Conservation (phyloP, 495 filamentous ascomycete genomes). For the Diplogelasinospora grovesii region DNA sequence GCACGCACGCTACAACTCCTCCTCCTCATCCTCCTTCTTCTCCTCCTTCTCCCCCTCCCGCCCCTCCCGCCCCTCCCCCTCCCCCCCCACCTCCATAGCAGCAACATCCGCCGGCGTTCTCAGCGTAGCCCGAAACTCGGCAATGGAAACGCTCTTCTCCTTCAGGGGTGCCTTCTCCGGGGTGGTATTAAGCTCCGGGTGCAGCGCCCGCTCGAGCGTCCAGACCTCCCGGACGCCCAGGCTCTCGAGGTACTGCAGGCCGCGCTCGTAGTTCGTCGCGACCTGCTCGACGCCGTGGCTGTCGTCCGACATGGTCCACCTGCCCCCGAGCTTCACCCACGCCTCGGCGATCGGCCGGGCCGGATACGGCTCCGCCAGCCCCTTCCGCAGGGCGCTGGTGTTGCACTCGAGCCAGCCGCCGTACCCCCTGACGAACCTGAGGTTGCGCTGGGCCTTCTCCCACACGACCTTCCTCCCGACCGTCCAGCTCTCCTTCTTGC, state of each 20-base stretch:
- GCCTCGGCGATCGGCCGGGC: conserved; percentile 71
- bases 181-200: conserved; percentile 6
- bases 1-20: too few species aligned
- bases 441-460: conserved; percentile 64
- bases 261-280: conserved; percentile 47
- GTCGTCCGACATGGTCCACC: conserved; percentile 85
- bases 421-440: conserved; percentile 61
- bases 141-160: conserved; percentile 27
- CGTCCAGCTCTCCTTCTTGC: conserved; percentile 23
- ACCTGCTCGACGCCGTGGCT: conserved; percentile 81
- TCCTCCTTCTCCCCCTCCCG: too few species aligned
- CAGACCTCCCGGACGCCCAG: conserved; percentile 44
- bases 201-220: conserved; percentile 32
- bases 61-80: too few species aligned
- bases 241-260: conserved; percentile 48
- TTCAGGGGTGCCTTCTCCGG: conserved; percentile 21
- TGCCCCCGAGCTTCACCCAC: conserved; percentile 55
- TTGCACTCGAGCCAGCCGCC: conserved; percentile 86
- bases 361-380: conserved; percentile 85
- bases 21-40: too few species aligned
- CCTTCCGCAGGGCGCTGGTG: conserved; percentile 78
- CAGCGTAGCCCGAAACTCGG: conserved; percentile 16
- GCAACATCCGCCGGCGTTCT: too few species aligned
- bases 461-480: conserved; percentile 59
- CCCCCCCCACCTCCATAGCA: too few species aligned